Percentiles rank a stretch among this genome's conserved stretches.
phyloP scores from a whole-genome alignment of 805 yeast genomes.

The Tetrapisispora arboricola region DNA sequence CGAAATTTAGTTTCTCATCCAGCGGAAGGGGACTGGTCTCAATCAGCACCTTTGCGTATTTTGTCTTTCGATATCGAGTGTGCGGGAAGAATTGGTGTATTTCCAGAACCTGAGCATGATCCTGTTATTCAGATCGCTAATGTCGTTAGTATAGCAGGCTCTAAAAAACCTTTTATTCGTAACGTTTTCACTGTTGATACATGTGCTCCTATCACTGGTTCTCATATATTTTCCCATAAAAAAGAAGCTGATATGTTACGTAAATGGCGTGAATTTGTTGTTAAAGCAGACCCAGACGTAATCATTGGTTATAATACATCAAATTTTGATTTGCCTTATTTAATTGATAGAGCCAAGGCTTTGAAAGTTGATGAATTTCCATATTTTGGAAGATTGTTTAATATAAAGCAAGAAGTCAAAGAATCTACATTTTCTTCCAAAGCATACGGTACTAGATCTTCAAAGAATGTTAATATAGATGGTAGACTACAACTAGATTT shows the following conservation, averaged over 20 bases:
- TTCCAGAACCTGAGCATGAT: constrained; percentile 90
- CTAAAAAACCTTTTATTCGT: constrained; percentile 74
- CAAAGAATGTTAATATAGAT: constrained; percentile 82
- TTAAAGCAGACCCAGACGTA: constrained; percentile 85
- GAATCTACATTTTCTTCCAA: constrained; percentile 83
- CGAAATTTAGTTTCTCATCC: constrained; percentile 65
- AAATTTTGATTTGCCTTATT: constrained; percentile 90
- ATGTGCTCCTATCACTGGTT: constrained; percentile 89
- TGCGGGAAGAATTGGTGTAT: constrained; percentile 93
- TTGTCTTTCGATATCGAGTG: constrained; percentile 96
- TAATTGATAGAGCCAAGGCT: constrained; percentile 77
- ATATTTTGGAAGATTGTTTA: constrained; percentile 67
- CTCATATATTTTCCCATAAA: constrained; percentile 68
- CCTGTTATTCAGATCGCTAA: constrained; percentile 96
- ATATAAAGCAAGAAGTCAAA: constrained; percentile 63
- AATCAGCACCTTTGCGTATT: constrained; percentile 86
- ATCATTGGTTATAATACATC: constrained; percentile 93
- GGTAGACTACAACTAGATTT: constrained; percentile 94
- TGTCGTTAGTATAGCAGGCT: constrained; percentile 75
- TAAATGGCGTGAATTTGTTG: constrained; percentile 81
- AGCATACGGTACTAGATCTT: constrained; percentile 94
- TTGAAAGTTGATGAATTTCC: constrained; percentile 61
- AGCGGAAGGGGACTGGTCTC: constrained; percentile 88
- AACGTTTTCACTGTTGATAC: constrained; percentile 89
- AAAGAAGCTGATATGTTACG: constrained; percentile 74